A percentile compares a stretch with the other conserved stretches of the same genome.
phyloP scores from a whole-genome alignment of 2,329 filamentous ascomycete genomes.

The Lasiodiplodia theobromae region DNA sequence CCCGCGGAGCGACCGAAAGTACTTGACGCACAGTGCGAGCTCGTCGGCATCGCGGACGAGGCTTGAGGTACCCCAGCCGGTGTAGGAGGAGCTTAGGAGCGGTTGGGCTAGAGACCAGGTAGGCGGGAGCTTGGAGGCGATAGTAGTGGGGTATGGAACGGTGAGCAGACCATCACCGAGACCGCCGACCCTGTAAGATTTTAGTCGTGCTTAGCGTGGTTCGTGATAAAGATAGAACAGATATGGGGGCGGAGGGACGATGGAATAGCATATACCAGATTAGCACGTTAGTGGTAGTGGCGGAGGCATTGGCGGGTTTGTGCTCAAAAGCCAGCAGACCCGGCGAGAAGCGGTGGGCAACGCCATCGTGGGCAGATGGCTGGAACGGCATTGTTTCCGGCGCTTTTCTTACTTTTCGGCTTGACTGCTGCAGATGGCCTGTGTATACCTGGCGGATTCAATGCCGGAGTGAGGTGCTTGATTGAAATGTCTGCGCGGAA shows the following conservation, averaged over 20 bases:
- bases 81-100: conserved; percentile 60
- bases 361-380: conserved; percentile 42
- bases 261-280: conserved; percentile 31
- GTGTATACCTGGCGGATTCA: not conserved
- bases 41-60: conserved; percentile 63
- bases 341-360: conserved; percentile 51
- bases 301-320: conserved; percentile 33
- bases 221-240: not conserved
- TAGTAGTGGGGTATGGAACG: conserved; percentile 62
- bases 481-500: not conserved
- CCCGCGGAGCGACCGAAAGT: conserved; percentile 50
- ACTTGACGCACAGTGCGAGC: conserved; percentile 59
- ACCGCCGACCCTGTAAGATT: conserved; percentile 69
- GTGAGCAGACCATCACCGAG: conserved; percentile 74
- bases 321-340: conserved; percentile 56
- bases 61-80: conserved; percentile 61
- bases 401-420: not conserved
- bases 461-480: not conserved
- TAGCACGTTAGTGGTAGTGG: conserved; percentile 37
- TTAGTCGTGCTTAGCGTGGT: conserved; percentile 54
- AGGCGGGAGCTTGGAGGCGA: conserved; percentile 57
- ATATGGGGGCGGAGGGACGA: conserved; percentile 36
- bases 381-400: conserved; percentile 27
- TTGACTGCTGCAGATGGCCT: not conserved
- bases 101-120: conserved; percentile 62